These are phyloP conservation scores for Neurospora crassa DNA, from an alignment of 2,329 filamentous ascomycete species.

Conservation along the genomic window DNA sequence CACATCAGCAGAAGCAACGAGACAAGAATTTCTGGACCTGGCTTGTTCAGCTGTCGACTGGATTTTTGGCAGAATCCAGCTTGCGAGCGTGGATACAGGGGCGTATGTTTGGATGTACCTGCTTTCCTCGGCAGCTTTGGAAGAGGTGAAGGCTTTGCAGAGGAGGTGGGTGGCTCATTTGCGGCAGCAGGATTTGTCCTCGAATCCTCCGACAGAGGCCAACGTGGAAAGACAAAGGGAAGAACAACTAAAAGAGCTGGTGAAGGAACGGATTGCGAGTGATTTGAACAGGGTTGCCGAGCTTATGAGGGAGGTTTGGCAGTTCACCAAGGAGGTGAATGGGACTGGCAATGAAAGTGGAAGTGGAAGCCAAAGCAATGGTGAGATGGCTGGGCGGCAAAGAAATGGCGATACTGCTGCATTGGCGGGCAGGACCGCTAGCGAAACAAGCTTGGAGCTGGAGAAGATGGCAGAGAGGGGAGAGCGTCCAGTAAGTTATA, in stretches of 20 bases:
- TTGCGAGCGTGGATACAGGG: neutral
- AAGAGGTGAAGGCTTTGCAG: neutral
- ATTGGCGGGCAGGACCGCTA: neutral
- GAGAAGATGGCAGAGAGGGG: neutral
- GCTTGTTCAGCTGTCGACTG: neutral
- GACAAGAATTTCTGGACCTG: neutral
- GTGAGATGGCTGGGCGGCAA: neutral
- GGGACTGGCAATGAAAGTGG: neutral
- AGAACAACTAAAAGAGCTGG: neutral
- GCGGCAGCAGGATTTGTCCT: neutral
- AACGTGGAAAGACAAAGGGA: neutral
- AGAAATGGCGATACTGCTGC: neutral
- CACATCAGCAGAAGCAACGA: neutral
- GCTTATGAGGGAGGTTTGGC: neutral
- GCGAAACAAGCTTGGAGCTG: neutral
- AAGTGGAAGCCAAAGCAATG: neutral
- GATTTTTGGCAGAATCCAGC: neutral
- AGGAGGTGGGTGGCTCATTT: neutral
- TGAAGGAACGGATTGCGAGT: neutral
- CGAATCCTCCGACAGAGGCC: neutral
- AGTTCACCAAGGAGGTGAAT: neutral
- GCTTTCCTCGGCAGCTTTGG: neutral
- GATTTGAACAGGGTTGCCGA: neutral
- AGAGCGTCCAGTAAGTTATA: neutral
- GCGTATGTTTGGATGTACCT: neutral